Evolutionary conservation across 1,139 yeast genomes (phyloP).

Genomic region (Magnusiomyces magnusii): DNA sequence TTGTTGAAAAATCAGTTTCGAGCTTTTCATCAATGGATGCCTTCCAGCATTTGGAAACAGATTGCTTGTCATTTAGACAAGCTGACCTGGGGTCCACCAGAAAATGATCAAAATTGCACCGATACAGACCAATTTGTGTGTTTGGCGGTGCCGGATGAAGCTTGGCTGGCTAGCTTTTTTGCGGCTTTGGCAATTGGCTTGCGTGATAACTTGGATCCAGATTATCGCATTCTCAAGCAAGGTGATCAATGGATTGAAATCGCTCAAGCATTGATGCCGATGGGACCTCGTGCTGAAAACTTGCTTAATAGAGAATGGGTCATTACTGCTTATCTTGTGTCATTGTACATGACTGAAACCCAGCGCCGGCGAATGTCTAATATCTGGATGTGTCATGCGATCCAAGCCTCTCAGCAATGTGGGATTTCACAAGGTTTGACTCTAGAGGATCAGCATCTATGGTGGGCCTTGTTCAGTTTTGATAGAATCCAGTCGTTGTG

Average conservation of each 20-base stretch:
- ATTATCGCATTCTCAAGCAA: not conserved
- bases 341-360: conserved; percentile 18
- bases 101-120: not conserved
- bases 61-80: not conserved
- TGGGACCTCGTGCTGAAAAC: conserved; percentile 1
- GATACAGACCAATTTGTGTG: not conserved
- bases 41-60: conserved; percentile 8
- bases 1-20: conserved; percentile 15
- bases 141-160: not conserved
- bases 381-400: conserved; percentile 20
- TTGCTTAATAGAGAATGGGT: conserved; percentile 4
- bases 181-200: conserved; percentile 25
- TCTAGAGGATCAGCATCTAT: conserved; percentile 11
- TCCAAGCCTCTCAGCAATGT: conserved; percentile 16
- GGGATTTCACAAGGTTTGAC: conserved; percentile 12
- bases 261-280: conserved; percentile 3
- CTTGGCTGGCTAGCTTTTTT: conserved; percentile 23
- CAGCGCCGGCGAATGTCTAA: conserved; percentile 15
- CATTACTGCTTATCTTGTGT: conserved; percentile 15
- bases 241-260: conserved; percentile 8
- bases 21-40: conserved; percentile 24
- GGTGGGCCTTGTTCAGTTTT: conserved; percentile 20
- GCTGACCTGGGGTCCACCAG: not conserved
- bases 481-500: conserved; percentile 17
- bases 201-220: conserved; percentile 16